Conservation (phyloP, 371 early-diverging fungal species). For the Haplosporangium sp. region DNA sequence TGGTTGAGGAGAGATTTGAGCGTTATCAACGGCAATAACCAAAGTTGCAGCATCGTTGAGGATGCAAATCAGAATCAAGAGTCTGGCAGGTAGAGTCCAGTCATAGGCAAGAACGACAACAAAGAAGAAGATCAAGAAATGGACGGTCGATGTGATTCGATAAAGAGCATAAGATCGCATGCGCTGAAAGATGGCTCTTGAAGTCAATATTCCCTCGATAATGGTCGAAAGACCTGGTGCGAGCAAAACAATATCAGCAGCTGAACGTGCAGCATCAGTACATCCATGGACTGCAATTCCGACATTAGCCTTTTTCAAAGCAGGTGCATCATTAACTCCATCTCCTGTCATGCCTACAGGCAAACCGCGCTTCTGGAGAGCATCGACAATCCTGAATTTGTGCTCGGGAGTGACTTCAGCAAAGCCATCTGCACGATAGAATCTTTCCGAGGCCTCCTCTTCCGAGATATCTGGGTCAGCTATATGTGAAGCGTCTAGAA, state of each 20-base stretch:
- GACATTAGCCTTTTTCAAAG: conserved; percentile 89
- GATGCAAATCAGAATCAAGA: conserved; percentile 88
- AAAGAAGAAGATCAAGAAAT: conserved; percentile 94
- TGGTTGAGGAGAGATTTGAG: conserved; percentile 85
- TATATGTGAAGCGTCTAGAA: conserved; percentile 74
- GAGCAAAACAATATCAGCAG: conserved; percentile 93
- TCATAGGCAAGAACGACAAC: conserved; percentile 81
- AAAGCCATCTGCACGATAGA: conserved; percentile 81
- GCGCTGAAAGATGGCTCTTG: conserved; percentile 94
- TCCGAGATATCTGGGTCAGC: conserved; percentile 63
- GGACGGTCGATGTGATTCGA: conserved; percentile 93
- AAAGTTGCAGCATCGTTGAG: conserved; percentile 93
- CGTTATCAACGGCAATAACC: conserved; percentile 93
- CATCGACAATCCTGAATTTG: conserved; percentile 85
- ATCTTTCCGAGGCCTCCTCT: conserved; percentile 67
- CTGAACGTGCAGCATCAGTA: conserved; percentile 95
- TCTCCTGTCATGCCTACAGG: conserved; percentile 91
- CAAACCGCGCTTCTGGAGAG: conserved; percentile 79
- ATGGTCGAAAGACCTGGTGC: conserved; percentile 93
- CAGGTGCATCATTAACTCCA: conserved; percentile 91
- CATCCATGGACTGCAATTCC: conserved; percentile 91
- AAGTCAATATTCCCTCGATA: conserved; percentile 85
- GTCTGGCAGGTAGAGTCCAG: conserved; percentile 85
- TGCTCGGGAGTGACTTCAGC: conserved; percentile 85
- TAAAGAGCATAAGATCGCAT: conserved; percentile 93